Percentiles rank a stretch among this genome's conserved stretches.
These are phyloP conservation scores for Aspergillus aculeatus DNA, from an alignment of 2,329 filamentous ascomycete species.

Conservation along the genomic window DNA sequence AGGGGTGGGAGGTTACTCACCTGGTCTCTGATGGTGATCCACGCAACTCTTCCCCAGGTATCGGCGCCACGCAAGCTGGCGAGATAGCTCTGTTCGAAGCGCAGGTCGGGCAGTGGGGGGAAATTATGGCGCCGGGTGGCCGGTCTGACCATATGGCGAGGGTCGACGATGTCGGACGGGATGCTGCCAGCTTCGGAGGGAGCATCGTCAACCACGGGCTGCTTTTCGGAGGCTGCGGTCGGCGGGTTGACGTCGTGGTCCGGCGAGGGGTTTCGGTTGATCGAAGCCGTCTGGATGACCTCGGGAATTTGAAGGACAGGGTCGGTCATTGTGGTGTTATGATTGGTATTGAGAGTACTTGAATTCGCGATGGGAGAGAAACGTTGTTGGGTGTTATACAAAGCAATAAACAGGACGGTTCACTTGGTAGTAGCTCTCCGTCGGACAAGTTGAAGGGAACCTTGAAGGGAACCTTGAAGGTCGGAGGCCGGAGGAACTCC, in stretches of 20 bases:
- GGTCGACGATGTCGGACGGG: conserved; percentile 49
- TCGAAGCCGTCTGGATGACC: conserved; percentile 75
- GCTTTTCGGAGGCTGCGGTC: conserved; percentile 67
- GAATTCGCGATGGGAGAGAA: no score
- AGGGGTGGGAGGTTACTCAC: conserved; percentile 45
- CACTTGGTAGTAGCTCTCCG: no score
- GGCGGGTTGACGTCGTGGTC: conserved; percentile 76
- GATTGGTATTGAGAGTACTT: no score
- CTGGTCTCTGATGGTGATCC: conserved; percentile 88
- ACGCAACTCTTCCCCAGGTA: conserved; percentile 73
- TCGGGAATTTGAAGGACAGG: conserved; percentile 69
- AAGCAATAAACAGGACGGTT: no score
- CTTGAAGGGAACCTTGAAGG: background rate
- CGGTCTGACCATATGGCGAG: conserved; percentile 35
- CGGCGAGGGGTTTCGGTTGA: conserved; percentile 70
- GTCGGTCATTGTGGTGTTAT: conserved; percentile 51
- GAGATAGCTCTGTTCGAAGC: conserved; percentile 98
- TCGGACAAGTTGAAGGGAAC: background rate
- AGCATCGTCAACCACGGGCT: conserved; percentile 58
- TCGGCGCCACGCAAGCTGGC: conserved; percentile 80
- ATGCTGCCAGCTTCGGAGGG: conserved; percentile 44
- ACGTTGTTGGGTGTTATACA: background rate
- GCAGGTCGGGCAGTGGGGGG: conserved; percentile 74
- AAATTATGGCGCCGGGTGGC: conserved; percentile 50
- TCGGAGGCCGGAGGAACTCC: conserved; percentile 3